These are phyloP conservation scores for Brassica balearica DNA, from an alignment of 441 rosid genomes.

Conservation along the genomic window DNA sequence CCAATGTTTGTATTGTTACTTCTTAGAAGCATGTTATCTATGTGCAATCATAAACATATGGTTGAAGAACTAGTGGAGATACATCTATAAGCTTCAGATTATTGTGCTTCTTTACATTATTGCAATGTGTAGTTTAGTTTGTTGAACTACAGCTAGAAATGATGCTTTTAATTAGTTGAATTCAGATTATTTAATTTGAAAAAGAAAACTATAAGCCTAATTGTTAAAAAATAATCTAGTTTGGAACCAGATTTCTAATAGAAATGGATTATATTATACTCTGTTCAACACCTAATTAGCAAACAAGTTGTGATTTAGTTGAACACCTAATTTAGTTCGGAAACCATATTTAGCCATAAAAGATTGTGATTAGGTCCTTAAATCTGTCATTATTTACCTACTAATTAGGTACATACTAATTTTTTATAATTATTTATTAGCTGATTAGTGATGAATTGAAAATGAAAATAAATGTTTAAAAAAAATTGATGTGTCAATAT, in stretches of 20 bases:
- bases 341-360: neutral
- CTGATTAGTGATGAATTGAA: neutral
- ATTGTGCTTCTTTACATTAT: neutral
- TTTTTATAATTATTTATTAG: neutral
- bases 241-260: neutral
- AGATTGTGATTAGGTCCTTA: constrained; percentile 19
- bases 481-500: neutral
- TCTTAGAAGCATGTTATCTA: neutral
- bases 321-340: constrained; percentile 10
- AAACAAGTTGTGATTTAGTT: constrained; percentile 1
- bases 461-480: neutral
- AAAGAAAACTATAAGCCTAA: neutral
- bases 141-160: constrained; percentile 17
- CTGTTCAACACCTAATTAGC: constrained; percentile 6
- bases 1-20: neutral
- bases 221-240: neutral
- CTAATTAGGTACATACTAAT: neutral
- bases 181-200: neutral
- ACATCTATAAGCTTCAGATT: constrained; percentile 7
- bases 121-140: constrained; percentile 16
- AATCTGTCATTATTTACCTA: constrained; percentile 29
- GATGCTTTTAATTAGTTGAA: neutral
- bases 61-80: neutral
- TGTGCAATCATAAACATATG: constrained; percentile 1
- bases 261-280: neutral